Evolutionary conservation across 1,284 basidiomycete species (phyloP).

Genomic region (Gymnopus androsaceus): DNA sequence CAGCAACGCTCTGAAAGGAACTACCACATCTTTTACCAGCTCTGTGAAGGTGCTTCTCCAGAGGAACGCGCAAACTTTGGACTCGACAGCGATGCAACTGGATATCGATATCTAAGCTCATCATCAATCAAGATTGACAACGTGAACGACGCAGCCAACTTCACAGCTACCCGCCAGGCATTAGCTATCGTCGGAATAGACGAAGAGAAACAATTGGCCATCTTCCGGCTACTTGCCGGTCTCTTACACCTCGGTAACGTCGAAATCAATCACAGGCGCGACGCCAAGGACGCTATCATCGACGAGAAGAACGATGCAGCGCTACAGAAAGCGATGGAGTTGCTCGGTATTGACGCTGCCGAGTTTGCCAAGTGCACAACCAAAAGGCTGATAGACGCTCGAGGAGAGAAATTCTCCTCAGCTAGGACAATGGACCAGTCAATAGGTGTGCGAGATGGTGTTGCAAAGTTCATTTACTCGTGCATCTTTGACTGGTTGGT

Average conservation of each 20-base stretch:
- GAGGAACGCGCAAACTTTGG: conserved; percentile 59
- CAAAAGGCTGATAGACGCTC: conserved; percentile 91
- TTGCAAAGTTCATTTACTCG: conserved; percentile 98
- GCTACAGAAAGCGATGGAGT: conserved; percentile 79
- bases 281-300: conserved; percentile 72
- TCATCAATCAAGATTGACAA: conserved; percentile 44
- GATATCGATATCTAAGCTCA: conserved; percentile 85
- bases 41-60: conserved; percentile 89
- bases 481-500: conserved; percentile 99
- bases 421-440: conserved; percentile 86
- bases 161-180: conserved; percentile 90
- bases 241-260: conserved; percentile 97
- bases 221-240: conserved; percentile 92
- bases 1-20: conserved; percentile 98
- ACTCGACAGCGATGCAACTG: conserved; percentile 74
- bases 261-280: conserved; percentile 81
- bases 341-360: conserved; percentile 85
- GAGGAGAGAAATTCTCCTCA: conserved; percentile 87
- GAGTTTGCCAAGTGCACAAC: conserved; percentile 72
- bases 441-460: conserved; percentile 91
- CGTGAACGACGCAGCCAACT: conserved; percentile 96
- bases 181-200: conserved; percentile 96
- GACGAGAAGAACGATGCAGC: conserved; percentile 80
- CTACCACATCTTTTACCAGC: conserved; percentile 99
- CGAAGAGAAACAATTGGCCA: conserved; percentile 96